phyloP scores from a whole-genome alignment of 495 filamentous ascomycete species.

The Penicillium odoratum region DNA sequence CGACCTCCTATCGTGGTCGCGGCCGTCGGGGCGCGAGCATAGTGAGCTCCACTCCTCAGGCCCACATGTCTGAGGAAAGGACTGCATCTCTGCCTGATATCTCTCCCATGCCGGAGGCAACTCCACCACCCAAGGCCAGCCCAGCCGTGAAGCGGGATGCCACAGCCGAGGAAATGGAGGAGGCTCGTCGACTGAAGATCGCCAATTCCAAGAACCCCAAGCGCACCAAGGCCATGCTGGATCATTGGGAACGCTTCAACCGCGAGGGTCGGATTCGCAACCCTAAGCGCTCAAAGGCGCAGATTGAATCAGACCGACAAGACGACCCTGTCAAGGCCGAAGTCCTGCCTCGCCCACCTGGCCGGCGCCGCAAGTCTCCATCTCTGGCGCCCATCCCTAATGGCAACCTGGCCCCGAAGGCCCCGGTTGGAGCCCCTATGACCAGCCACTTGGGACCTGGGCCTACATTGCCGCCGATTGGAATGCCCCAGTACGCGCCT shows the following conservation, averaged over 20 bases:
- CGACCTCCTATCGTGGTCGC: conserved; percentile 23
- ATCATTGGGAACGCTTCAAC: conserved; percentile 50
- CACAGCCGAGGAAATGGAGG: conserved; percentile 32
- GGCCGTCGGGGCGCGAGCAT: conserved; percentile 26
- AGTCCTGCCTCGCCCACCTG: conserved; percentile 10
- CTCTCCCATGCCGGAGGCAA: conserved; percentile 14
- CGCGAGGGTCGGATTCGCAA: conserved; percentile 45
- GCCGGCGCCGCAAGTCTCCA: conserved; percentile 24
- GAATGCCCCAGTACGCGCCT: conserved; percentile 18
- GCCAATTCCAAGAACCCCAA: conserved; percentile 51
- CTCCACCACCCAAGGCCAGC: conserved; percentile 6
- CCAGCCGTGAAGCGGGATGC: conserved; percentile 15
- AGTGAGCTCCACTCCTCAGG: conserved; percentile 6
- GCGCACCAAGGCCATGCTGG: conserved; percentile 50
- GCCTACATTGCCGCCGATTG: conserved; percentile 22
- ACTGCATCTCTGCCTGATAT: conserved; percentile 11
- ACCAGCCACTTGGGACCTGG: conserved; percentile 17
- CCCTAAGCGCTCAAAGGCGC: conserved; percentile 49
- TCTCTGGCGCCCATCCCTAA: conserved; percentile 22
- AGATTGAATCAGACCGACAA: conserved; percentile 44
- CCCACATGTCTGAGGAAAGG: conserved; percentile 4
- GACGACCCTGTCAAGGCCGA: conserved; percentile 24
- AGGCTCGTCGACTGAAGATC: conserved; percentile 40
- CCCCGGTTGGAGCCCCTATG: conserved; percentile 22
- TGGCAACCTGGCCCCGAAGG: conserved; percentile 31